phyloP scores from a whole-genome alignment of 805 yeast species.

The Wickerhamiella brachini region DNA sequence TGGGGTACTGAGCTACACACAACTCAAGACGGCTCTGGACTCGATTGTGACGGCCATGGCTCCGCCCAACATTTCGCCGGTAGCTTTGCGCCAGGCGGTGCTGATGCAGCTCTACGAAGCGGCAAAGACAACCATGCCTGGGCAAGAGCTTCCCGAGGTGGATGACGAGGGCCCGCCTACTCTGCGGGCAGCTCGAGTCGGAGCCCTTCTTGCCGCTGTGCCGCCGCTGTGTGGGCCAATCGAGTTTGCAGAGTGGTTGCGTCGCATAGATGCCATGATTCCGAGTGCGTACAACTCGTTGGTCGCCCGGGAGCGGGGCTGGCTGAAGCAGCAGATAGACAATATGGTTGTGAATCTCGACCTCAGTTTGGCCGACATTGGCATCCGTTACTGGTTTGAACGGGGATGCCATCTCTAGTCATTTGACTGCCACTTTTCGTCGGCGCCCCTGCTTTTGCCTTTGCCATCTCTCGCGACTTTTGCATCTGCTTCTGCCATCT shows the following conservation, averaged over 20 bases:
- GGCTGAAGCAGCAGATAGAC: slow-evolving; percentile 11
- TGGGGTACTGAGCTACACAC: slow-evolving; percentile 35
- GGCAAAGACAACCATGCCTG: slow-evolving; percentile 23
- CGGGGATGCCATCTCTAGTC: background rate
- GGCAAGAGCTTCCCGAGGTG: slow-evolving; percentile 5
- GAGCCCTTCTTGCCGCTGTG: slow-evolving; percentile 35
- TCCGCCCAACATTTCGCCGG: slow-evolving; percentile 22
- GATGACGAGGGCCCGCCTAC: slow-evolving; percentile 19
- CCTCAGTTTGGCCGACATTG: slow-evolving; percentile 18
- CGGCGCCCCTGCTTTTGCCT: too few relatives aligned
- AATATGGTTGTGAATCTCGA: slow-evolving; percentile 14
- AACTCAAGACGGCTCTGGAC: slow-evolving; percentile 43
- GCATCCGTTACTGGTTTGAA: slow-evolving; percentile 22
- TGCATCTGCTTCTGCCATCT: too few relatives aligned
- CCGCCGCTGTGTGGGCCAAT: slow-evolving; percentile 36
- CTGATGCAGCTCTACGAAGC: slow-evolving; percentile 30
- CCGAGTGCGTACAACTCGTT: slow-evolving; percentile 22
- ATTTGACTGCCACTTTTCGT: too few relatives aligned
- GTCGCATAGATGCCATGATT: slow-evolving; percentile 22
- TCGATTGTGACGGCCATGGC: slow-evolving; percentile 35
- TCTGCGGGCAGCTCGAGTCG: slow-evolving; percentile 35
- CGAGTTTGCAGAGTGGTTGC: slow-evolving; percentile 34
- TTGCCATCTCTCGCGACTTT: too few relatives aligned
- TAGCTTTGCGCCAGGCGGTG: slow-evolving; percentile 23
- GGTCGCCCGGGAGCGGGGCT: slow-evolving; percentile 10